These are phyloP conservation scores for Lasiosphaeriaceae sp. DNA, from an alignment of 495 filamentous ascomycete genomes.

Conservation along the genomic window DNA sequence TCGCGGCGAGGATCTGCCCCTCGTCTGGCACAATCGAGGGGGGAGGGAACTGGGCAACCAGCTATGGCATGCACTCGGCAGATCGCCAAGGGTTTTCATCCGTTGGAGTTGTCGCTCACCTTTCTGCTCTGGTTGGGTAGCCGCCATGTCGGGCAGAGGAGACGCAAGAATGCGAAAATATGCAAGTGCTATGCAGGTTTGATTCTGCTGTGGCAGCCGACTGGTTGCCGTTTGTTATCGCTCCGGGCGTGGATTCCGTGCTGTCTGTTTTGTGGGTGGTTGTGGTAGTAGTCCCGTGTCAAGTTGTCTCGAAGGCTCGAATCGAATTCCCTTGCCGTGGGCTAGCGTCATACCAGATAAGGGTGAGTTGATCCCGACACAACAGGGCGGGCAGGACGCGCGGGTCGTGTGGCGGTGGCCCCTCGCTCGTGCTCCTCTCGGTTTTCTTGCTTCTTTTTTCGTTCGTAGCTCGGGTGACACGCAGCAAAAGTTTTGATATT, in stretches of 20 bases:
- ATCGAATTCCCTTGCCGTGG: conserved; percentile 21
- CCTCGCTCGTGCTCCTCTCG: conserved; percentile 6
- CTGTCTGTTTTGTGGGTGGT: conserved; percentile 6
- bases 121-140: conserved; percentile 27
- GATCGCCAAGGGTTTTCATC: conserved; percentile 14
- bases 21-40: conserved; percentile 17
- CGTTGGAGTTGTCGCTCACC: conserved; percentile 20
- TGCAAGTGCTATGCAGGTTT: conserved; percentile 11
- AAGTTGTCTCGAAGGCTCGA: conserved; percentile 19
- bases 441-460: neutral
- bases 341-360: conserved; percentile 33
- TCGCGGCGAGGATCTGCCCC: conserved; percentile 9
- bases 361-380: conserved; percentile 13
- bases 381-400: neutral
- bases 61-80: conserved; percentile 6
- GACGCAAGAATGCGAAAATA: neutral
- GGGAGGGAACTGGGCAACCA: neutral
- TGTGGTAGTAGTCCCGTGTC: conserved; percentile 19
- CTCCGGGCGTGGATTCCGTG: conserved; percentile 6
- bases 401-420: neutral
- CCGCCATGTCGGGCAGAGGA: conserved; percentile 27
- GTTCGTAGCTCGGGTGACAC: neutral
- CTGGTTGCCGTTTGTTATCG: conserved; percentile 3
- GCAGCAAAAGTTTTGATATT: neutral
- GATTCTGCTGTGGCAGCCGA: conserved; percentile 2